Evolutionary conservation across 768 basidiomycete species (phyloP).

Genomic region (Boletus barrowsii): DNA sequence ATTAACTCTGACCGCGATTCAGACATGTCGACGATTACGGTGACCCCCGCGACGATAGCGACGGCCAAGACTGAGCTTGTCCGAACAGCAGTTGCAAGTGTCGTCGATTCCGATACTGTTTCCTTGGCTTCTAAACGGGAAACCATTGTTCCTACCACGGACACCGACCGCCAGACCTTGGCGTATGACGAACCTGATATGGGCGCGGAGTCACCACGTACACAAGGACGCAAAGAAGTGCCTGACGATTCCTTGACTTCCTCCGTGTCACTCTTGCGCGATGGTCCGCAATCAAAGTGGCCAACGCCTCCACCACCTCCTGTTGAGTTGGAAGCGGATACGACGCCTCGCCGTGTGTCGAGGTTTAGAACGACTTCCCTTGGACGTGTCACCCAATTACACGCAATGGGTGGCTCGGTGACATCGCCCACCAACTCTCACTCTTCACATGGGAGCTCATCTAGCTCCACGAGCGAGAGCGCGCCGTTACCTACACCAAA

Average conservation of each 20-base stretch:
- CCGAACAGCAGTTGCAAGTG: slow-evolving; percentile 50
- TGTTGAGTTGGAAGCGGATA: slow-evolving; percentile 23
- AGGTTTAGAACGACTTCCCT: slow-evolving; percentile 30
- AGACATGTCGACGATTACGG: slow-evolving; percentile 40
- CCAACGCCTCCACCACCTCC: slow-evolving; percentile 31
- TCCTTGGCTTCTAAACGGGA: slow-evolving; percentile 16
- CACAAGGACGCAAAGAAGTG: slow-evolving; percentile 10
- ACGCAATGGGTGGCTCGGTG: slow-evolving; percentile 13
- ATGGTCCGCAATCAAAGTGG: slow-evolving; percentile 25
- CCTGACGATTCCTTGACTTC: slow-evolving; percentile 12
- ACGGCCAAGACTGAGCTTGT: slow-evolving; percentile 47
- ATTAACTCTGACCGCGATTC: slow-evolving; percentile 29
- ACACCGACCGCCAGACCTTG: slow-evolving; percentile 1
- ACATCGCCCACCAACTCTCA: slow-evolving; percentile 50
- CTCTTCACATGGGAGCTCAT: slow-evolving; percentile 37
- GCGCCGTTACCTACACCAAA: slow-evolving; percentile 17
- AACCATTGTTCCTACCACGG: slow-evolving; percentile 11
- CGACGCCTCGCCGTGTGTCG: slow-evolving; percentile 25
- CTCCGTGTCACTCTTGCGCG: slow-evolving; percentile 18
- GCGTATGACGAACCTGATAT: neutral
- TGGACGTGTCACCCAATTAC: slow-evolving; percentile 25
- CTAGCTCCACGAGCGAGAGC: slow-evolving; percentile 32
- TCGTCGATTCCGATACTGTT: slow-evolving; percentile 37
- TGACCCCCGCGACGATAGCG: slow-evolving; percentile 41
- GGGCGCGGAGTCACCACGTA: slow-evolving; percentile 1